A percentile compares a stretch with the other conserved stretches of the same genome.
Conservation (phyloP, 352 stramenopile species). For the Globisporangium alternatum region DNA sequence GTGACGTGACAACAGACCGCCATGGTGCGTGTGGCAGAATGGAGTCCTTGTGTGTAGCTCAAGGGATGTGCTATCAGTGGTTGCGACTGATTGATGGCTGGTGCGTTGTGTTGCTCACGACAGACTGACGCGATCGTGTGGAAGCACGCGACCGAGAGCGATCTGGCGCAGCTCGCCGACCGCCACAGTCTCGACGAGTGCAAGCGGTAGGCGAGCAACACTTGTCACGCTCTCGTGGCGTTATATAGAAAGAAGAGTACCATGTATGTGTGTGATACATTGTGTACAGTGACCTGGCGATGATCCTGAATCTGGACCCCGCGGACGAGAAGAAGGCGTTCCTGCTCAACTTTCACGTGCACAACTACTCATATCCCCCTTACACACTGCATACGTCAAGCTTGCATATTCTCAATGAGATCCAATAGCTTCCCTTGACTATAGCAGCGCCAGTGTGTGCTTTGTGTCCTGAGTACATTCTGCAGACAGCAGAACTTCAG, state of each 20-base stretch:
- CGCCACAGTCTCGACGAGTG: slow-evolving; percentile 52
- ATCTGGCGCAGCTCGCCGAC: slow-evolving; percentile 35
- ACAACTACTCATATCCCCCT: slow-evolving; percentile 69
- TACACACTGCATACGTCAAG: not conserved
- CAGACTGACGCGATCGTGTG: slow-evolving; percentile 62
- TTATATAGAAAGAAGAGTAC: no score
- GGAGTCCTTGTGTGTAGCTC: not conserved
- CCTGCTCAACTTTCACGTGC: slow-evolving; percentile 49
- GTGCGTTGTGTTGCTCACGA: not conserved
- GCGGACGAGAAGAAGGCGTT: slow-evolving; percentile 39
- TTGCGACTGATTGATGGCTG: not conserved
- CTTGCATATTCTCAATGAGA: not conserved
- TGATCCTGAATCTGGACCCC: slow-evolving; percentile 49
- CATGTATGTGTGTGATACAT: slow-evolving; percentile 1
- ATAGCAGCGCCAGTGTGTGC: not conserved
- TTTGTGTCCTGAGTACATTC: slow-evolving; percentile 36
- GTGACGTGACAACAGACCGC: not conserved
- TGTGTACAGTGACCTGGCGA: slow-evolving; percentile 31
- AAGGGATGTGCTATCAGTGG: not conserved
- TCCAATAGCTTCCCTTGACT: slow-evolving; percentile 4
- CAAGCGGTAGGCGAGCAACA: slow-evolving; percentile 34
- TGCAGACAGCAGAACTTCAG: slow-evolving; percentile 60
- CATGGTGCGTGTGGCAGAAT: slow-evolving; percentile 3
- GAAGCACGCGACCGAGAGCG: slow-evolving; percentile 39
- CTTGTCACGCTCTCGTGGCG: not conserved